Evolutionary conservation across 345 rosid species (phyloP).

Genomic region (Combretum micranthum): DNA sequence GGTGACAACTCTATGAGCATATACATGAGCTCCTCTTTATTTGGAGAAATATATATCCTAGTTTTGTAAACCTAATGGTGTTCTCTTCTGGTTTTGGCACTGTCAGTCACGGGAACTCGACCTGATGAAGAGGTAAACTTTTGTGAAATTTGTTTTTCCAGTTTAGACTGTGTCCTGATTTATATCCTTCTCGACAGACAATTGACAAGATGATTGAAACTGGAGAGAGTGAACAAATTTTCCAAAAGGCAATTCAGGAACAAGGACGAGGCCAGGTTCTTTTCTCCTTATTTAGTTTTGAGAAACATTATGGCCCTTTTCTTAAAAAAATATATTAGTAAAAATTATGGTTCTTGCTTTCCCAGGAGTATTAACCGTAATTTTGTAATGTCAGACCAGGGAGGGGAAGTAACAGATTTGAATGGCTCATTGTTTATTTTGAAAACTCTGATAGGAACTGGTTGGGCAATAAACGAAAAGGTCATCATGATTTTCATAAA

Average conservation of each 20-base stretch:
- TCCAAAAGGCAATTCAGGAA: conserved; percentile 86
- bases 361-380: too few relatives aligned
- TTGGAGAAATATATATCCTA: conserved; percentile 9
- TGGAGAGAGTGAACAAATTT: conserved; percentile 84
- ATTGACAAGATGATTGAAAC: conserved; percentile 73
- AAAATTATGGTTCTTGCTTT: too few relatives aligned
- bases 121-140: conserved; percentile 74
- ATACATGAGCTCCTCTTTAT: not conserved
- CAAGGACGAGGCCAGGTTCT: conserved; percentile 77
- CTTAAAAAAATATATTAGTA: too few relatives aligned
- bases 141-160: not conserved
- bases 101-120: conserved; percentile 58
- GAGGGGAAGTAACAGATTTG: too few relatives aligned
- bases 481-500: too few relatives aligned
- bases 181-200: conserved; percentile 31
- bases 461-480: too few relatives aligned
- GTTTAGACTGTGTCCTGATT: not conserved
- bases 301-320: too few relatives aligned
- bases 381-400: too few relatives aligned
- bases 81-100: conserved; percentile 7
- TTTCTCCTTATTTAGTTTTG: conserved; percentile 69
- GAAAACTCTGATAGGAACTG: too few relatives aligned
- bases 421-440: too few relatives aligned
- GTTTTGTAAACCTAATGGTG: conserved; percentile 8
- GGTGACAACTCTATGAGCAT: conserved; percentile 25